These are phyloP conservation scores for Silene uniflora DNA, from an alignment of 148 eudicot species.

Conservation along the genomic window DNA sequence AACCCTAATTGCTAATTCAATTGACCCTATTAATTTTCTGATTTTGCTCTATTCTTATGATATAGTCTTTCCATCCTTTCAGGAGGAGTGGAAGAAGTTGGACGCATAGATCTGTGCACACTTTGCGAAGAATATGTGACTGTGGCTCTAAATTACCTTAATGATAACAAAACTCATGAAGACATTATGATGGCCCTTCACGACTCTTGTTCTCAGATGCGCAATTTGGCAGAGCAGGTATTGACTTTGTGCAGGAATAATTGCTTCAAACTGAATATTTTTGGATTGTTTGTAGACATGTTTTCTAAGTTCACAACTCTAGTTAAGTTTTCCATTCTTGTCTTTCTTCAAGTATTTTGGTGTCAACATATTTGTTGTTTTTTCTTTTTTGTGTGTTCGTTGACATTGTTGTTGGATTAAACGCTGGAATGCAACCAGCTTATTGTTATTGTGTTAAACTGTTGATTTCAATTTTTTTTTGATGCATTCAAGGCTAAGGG, in stretches of 20 bases:
- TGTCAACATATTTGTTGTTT: background rate
- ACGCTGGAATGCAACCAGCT: background rate
- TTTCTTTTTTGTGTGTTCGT: background rate
- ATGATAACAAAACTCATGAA: slow-evolving; percentile 56
- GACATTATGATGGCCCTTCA: slow-evolving; percentile 62
- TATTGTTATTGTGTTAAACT: background rate
- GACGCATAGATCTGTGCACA: slow-evolving; percentile 39
- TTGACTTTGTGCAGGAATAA: background rate
- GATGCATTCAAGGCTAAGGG: too few relatives aligned
- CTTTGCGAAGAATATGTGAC: slow-evolving; percentile 70
- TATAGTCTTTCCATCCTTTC: slow-evolving; percentile 6
- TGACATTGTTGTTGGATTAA: background rate
- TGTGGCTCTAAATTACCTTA: slow-evolving; percentile 54
- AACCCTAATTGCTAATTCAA: background rate
- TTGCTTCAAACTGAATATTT: background rate
- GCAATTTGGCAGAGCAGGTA: slow-evolving; percentile 54
- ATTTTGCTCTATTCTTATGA: slow-evolving; percentile 5
- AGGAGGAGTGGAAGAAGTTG: slow-evolving; percentile 25
- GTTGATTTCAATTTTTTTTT: background rate
- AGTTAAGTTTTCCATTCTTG: background rate
- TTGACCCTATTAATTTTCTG: background rate
- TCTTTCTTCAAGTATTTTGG: background rate
- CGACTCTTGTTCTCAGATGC: slow-evolving; percentile 54
- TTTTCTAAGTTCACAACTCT: background rate
- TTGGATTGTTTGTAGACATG: background rate